Conservation (phyloP, 1,284 basidiomycete species). For the Rhodotorula sp. region DNA sequence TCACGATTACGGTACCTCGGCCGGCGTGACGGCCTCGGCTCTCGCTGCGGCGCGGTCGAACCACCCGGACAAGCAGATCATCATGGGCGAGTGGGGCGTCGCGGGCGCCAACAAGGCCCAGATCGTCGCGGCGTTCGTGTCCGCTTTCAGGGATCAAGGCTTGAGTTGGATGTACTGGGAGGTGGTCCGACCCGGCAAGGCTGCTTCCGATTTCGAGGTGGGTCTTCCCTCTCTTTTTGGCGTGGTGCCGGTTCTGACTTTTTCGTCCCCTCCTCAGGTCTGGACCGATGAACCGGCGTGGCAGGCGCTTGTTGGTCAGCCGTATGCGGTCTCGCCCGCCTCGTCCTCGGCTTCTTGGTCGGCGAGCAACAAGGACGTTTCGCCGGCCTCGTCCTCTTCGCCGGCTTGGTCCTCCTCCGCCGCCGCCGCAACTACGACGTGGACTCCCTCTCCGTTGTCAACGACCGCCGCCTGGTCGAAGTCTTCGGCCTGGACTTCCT, state of each 20-base stretch:
- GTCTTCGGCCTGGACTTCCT: not conserved
- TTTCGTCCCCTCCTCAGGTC: slow-evolving; percentile 4
- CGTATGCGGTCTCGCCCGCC: not conserved
- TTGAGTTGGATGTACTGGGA: slow-evolving; percentile 48
- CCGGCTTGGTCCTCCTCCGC: not conserved
- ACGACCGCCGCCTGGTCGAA: not conserved
- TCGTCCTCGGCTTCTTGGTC: not conserved
- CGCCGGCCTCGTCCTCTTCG: not conserved
- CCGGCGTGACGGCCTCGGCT: slow-evolving; percentile 45
- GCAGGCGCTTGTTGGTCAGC: slow-evolving; percentile 36
- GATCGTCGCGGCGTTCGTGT: slow-evolving; percentile 49
- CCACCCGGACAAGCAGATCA: slow-evolving; percentile 45
- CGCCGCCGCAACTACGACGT: not conserved
- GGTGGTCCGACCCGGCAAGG: slow-evolving; percentile 41
- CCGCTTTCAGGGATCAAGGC: slow-evolving; percentile 46
- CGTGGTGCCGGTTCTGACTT: not conserved
- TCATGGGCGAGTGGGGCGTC: slow-evolving; percentile 51
- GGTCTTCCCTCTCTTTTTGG: not conserved
- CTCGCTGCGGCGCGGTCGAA: slow-evolving; percentile 38
- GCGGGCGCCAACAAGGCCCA: slow-evolving; percentile 49
- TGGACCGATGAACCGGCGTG: slow-evolving; percentile 43
- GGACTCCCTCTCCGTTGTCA: not conserved
- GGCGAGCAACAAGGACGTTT: not conserved
- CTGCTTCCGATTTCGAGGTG: slow-evolving; percentile 42
- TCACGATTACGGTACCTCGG: slow-evolving; percentile 52